Evolutionary conservation across 2,329 filamentous ascomycete species (phyloP).

Genomic region (Penicillium sp.): DNA sequence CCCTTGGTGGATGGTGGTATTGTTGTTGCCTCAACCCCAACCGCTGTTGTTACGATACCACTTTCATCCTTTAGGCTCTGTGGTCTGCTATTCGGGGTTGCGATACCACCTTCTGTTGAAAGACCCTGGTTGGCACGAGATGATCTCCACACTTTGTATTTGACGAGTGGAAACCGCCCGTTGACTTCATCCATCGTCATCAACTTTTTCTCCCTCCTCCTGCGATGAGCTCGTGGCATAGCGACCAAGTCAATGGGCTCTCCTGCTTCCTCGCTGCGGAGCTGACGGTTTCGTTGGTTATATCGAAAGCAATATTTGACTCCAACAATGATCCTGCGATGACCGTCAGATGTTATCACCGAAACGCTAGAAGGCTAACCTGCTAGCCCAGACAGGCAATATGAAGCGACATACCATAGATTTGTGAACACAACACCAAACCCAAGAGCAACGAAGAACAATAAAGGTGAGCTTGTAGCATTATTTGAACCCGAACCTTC

Average conservation of each 20-base stretch:
- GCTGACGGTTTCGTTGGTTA: slow-evolving; percentile 84
- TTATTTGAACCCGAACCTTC: slow-evolving; percentile 37
- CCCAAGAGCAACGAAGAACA: slow-evolving; percentile 93
- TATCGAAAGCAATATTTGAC: slow-evolving; percentile 99
- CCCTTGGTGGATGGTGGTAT: slow-evolving; percentile 22
- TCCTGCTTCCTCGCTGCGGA: slow-evolving; percentile 73
- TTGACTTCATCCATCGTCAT: slow-evolving; percentile 99
- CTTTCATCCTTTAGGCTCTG: slow-evolving; percentile 69
- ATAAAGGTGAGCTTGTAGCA: slow-evolving; percentile 68
- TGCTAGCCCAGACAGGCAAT: background rate
- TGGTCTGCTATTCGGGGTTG: slow-evolving; percentile 66
- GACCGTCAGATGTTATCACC: slow-evolving; percentile 8
- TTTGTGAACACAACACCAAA: slow-evolving; percentile 99
- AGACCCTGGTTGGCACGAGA: slow-evolving; percentile 79
- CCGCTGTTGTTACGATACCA: slow-evolving; percentile 29
- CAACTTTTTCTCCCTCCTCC: slow-evolving; percentile 92
- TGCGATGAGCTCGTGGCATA: slow-evolving; percentile 80
- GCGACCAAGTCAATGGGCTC: slow-evolving; percentile 84
- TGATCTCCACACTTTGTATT: slow-evolving; percentile 94
- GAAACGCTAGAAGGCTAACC: background rate
- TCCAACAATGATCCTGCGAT: slow-evolving; percentile 90
- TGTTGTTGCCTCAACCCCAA: slow-evolving; percentile 21
- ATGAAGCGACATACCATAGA: slow-evolving; percentile 69
- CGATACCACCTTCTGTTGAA: slow-evolving; percentile 79
- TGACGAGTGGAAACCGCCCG: slow-evolving; percentile 89